Evolutionary conservation across 176 grass and related monocot species (phyloP), one percentile per base, ranked within the genome.

Genomic region (Musa troglodytarum): DNA sequence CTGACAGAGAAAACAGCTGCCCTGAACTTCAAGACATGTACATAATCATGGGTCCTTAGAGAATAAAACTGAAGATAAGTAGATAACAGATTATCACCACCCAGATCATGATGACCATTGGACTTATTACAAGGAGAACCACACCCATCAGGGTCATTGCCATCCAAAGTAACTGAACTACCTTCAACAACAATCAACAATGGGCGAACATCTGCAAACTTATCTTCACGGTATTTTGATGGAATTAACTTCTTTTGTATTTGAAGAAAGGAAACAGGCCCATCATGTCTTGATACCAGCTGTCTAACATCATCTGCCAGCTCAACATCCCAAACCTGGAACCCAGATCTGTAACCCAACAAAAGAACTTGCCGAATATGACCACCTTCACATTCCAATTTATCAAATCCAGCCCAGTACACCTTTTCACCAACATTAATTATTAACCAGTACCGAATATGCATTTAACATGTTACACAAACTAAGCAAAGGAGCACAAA

Each of bases 301-400:
- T 92, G 93, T 69, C 87, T 89, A 55, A 96, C 93, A 77, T 96
- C 90, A 81, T 89, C 85, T 49, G 93, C 86, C 63, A 88, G 85
- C 63, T 96, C 90, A 50, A 96, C 93, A 90, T 96, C 93, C 93
- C 93, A 96, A 23, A 96, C 93, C 83, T 96, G 87, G 79, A 92
- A 96, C 63, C 93, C 93, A 68, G 90, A 96, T 74, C 74, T 87
- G 66, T 96, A 96, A 20, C 81, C 85, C 49, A 96, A 76, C 25
- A 96, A 74, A 79, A 96, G 85, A 79, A 90, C 85, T 80, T 88
- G 83, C 14, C 83, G 85, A 58, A 78, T 54, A 21, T 76, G 54
- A 21, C 82, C 86, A 78, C 65, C 58, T 22, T 91, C 85, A 56
- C 80, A 87, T 71, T 90, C 90, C 2, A 96, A 67, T 81, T 90